Conservation (phyloP, 2,329 filamentous ascomycete genomes). For the Tolypocladium ophioglossoides region DNA sequence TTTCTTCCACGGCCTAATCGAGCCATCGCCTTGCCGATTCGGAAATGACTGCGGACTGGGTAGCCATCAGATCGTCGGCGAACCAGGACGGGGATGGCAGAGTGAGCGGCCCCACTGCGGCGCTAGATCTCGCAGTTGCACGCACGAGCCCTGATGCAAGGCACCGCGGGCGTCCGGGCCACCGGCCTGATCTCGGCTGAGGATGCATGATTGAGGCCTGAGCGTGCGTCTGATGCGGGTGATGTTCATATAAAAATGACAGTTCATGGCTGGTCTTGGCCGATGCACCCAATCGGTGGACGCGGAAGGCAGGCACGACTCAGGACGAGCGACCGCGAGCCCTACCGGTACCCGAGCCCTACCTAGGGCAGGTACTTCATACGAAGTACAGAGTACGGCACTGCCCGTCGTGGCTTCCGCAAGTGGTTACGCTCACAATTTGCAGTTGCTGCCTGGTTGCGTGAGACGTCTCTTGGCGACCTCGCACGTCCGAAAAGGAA, state of each 20-base stretch:
- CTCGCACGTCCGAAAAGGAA: neutral
- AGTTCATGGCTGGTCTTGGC: neutral
- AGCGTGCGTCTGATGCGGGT: neutral
- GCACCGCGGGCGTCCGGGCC: neutral
- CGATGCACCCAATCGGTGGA: neutral
- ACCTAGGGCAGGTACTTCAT: too few species aligned
- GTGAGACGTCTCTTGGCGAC: neutral
- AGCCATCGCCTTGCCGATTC: neutral
- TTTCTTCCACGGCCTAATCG: neutral
- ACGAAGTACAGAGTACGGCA: too few species aligned
- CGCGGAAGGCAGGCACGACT: neutral
- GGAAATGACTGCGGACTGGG: neutral
- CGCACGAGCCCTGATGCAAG: neutral
- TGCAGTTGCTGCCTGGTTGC: neutral
- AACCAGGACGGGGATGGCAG: neutral
- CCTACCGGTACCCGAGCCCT: too few species aligned
- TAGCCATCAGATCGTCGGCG: neutral
- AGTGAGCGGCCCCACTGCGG: neutral
- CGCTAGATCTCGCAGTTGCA: neutral
- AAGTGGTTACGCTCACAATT: neutral
- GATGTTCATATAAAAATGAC: neutral
- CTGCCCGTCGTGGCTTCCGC: neutral
- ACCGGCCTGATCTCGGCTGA: neutral
- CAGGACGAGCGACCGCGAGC: neutral
- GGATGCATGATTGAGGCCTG: neutral